Conservation (phyloP, 2,329 filamentous ascomycete species). For the Falciphora oryzae region DNA sequence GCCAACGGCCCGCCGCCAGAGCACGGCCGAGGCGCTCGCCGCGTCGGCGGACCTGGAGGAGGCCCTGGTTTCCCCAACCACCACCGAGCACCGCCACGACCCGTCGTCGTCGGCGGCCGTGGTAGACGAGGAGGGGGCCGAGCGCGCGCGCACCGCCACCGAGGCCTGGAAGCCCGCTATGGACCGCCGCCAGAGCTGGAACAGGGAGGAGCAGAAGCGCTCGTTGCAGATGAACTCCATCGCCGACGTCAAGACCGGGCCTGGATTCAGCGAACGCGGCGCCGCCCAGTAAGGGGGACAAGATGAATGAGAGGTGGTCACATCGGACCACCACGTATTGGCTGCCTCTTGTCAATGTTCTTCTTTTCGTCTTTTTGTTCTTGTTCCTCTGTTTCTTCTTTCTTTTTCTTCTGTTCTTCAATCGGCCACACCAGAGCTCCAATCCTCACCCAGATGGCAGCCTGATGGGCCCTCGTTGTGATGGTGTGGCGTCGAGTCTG, state of each 20-base stretch:
- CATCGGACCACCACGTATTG: neutral
- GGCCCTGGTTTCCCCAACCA: conserved; percentile 5
- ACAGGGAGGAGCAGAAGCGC: conserved; percentile 48
- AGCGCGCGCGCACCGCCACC: conserved; percentile 30
- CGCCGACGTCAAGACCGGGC: conserved; percentile 27
- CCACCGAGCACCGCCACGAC: neutral
- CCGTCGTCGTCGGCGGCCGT: neutral
- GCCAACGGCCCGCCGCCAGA: neutral
- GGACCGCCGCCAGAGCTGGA: conserved; percentile 46
- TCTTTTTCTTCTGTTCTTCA: neutral
- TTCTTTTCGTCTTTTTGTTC: neutral
- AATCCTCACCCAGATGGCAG: neutral
- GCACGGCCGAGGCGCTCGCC: conserved; percentile 5
- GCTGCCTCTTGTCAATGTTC: neutral
- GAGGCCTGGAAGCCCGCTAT: conserved; percentile 41
- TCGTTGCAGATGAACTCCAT: conserved; percentile 42
- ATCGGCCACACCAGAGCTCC: neutral
- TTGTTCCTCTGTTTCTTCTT: neutral
- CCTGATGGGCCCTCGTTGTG: neutral
- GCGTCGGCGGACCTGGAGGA: conserved; percentile 7
- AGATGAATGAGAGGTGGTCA: conserved; percentile 2
- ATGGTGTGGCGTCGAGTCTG: neutral
- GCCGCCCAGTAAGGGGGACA: neutral
- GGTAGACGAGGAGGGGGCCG: conserved; percentile 20
- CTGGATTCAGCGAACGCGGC: conserved; percentile 37